Evolutionary conservation across 129 eudicot genomes (phyloP).

Genomic region (Flaveria robusta): DNA sequence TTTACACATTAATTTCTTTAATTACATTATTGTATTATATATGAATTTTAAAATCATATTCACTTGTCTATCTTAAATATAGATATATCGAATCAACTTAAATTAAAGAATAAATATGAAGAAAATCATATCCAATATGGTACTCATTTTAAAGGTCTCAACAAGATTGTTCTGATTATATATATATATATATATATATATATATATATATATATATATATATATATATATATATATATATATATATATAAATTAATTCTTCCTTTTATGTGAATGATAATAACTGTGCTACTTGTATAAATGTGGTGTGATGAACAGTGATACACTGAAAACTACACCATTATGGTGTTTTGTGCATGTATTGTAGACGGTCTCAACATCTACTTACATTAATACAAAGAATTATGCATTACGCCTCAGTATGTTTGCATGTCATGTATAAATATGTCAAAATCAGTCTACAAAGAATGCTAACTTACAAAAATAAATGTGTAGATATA

Average conservation of each 20-base stretch:
- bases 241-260: too few relatives aligned
- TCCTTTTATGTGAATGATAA: too few relatives aligned
- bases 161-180: not conserved
- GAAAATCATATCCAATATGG: not conserved
- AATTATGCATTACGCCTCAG: conserved; percentile 10
- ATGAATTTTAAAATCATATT: not conserved
- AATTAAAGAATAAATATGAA: not conserved
- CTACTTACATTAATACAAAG: conserved; percentile 15
- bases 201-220: too few relatives aligned
- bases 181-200: too few relatives aligned
- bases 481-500: conserved; percentile 83
- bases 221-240: too few relatives aligned
- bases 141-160: not conserved
- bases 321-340: not conserved
- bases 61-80: not conserved
- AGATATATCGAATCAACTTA: not conserved
- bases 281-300: too few relatives aligned
- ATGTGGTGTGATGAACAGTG: not conserved
- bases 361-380: not conserved
- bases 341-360: not conserved
- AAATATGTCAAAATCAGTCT: conserved; percentile 24
- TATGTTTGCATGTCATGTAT: conserved; percentile 28
- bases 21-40: not conserved
- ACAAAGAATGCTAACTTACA: conserved; percentile 57
- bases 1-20: not conserved